Base-by-base conservation (phyloP, 1,284 basidiomycete genomes). In the Leccinum huronense region DNA sequence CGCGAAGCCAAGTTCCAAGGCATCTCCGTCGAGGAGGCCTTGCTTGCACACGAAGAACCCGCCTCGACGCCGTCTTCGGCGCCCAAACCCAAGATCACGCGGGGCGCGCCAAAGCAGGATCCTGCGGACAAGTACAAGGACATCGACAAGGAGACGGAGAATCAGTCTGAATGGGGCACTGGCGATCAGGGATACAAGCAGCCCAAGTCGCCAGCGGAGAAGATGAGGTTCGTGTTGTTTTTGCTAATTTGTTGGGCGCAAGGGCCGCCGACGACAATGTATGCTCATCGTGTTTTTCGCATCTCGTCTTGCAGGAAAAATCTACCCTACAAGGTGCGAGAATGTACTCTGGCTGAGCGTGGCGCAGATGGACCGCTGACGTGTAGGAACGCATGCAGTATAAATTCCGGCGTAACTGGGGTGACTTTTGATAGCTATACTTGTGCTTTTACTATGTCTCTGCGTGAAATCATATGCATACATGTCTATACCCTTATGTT, bases 361-460 rank as follows among this genome's bases (percentile, higher is more conserved):
- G 60, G 56, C 53, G 58, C 58, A 68, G 68, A 71, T 70, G 72
- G 79, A 75, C 79, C 74, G 70, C 76, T 79, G 67, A 85, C 80
- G 66, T 77, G 70, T 70, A 85, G 84, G 80, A 79, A 66, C 83
- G 82, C 59, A 81, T 89, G 77, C 86, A 94, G 92, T 94, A 93
- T 78, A 94, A 94, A 78, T 92, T 94, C 85, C 85, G 87, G 60
- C 85, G 90, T 60, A 90, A 80, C 69, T 93, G 91, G 90, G 90
- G 90, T 42, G 91, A 94, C 76, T 94, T 94, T 77, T 94, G 70
- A 78, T 62, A 58, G 60, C 68, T 56, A 61, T 65, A 45, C 54
- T 45, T 51, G 57, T 54, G 7, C 54, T 40, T 19, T 30, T 59
- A 23, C 31, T 7, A 60, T 65, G 63, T 65, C 57, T 33, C 66